A percentile compares a stretch with the other conserved stretches of the same genome.
Conservation (phyloP, 2,329 filamentous ascomycete genomes). For the Lachnellula hyalina region DNA sequence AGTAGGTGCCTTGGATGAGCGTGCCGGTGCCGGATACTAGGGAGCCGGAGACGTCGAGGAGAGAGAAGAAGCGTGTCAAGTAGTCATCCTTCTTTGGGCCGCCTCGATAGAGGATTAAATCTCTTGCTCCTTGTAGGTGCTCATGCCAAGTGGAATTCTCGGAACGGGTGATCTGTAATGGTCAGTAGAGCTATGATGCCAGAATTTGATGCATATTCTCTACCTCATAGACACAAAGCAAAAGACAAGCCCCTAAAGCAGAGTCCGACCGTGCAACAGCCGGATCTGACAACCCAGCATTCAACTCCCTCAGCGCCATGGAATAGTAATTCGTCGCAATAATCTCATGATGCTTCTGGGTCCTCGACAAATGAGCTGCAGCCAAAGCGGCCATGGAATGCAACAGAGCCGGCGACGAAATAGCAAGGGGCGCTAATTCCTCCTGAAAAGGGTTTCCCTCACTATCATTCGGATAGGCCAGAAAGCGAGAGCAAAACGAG, state of each 20-base stretch:
- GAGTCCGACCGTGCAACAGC: conserved; percentile 22
- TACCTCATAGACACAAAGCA: conserved; percentile 31
- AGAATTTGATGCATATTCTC: neutral
- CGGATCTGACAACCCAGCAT: conserved; percentile 21
- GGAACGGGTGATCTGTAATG: conserved; percentile 25
- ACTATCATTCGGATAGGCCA: conserved; percentile 29
- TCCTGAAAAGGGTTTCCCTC: conserved; percentile 29
- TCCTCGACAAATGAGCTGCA: conserved; percentile 26
- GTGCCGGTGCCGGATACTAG: conserved; percentile 25
- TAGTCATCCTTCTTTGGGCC: conserved; percentile 25
- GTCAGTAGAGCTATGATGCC: conserved; percentile 2
- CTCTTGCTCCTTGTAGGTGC: conserved; percentile 29
- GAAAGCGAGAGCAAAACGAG: conserved; percentile 27
- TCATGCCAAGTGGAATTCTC: conserved; percentile 26
- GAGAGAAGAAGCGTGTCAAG: conserved; percentile 28
- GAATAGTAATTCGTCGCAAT: conserved; percentile 26
- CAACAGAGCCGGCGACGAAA: conserved; percentile 25
- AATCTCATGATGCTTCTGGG: conserved; percentile 23
- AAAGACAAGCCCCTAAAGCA: conserved; percentile 27
- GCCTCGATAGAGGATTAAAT: conserved; percentile 27
- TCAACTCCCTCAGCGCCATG: conserved; percentile 25
- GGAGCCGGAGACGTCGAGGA: conserved; percentile 29
- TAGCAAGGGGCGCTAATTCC: conserved; percentile 24
- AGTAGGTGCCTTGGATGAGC: conserved; percentile 28
- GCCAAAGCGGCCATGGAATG: conserved; percentile 29